Evolutionary conservation across 257 asterid genomes (phyloP).

Genomic region (Cruciata laevipes): DNA sequence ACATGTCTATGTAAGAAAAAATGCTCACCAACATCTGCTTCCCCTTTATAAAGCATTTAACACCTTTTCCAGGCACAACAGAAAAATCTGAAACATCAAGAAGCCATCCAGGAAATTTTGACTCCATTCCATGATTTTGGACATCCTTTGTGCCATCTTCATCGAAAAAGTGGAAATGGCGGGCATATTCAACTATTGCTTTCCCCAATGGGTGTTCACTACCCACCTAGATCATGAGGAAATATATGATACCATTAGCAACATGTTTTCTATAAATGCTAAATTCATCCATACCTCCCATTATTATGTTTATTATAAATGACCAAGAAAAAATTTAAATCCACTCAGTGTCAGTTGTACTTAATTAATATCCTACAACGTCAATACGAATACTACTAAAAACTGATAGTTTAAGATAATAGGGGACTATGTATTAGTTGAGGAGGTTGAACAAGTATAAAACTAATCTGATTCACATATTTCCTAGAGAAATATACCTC

Average conservation of each 20-base stretch:
- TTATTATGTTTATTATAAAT: not conserved
- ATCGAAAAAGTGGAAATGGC: constrained; percentile 93
- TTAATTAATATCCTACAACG: not conserved
- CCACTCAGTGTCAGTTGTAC: not conserved
- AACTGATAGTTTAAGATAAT: not conserved
- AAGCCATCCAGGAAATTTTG: constrained; percentile 82
- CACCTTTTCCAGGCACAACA: constrained; percentile 89
- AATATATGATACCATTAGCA: not conserved
- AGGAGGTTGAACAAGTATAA: not conserved
- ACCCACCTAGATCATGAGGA: constrained; percentile 56
- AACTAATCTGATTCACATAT: not conserved
- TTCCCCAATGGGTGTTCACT: constrained; percentile 96
- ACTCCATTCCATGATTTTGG: constrained; percentile 30
- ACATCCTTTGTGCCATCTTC: constrained; percentile 33
- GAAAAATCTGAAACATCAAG: constrained; percentile 65
- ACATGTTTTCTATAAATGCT: not conserved
- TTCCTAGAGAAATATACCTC: constrained; percentile 46
- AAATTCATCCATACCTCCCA: not conserved
- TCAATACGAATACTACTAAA: not conserved
- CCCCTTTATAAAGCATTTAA: constrained; percentile 66
- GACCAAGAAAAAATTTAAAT: not conserved
- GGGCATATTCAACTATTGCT: constrained; percentile 83
- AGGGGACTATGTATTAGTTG: not conserved
- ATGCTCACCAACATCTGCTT: constrained; percentile 71
- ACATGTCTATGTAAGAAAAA: not conserved